Conservation (phyloP, 2,329 filamentous ascomycete species). For the Beauveria varroae region DNA sequence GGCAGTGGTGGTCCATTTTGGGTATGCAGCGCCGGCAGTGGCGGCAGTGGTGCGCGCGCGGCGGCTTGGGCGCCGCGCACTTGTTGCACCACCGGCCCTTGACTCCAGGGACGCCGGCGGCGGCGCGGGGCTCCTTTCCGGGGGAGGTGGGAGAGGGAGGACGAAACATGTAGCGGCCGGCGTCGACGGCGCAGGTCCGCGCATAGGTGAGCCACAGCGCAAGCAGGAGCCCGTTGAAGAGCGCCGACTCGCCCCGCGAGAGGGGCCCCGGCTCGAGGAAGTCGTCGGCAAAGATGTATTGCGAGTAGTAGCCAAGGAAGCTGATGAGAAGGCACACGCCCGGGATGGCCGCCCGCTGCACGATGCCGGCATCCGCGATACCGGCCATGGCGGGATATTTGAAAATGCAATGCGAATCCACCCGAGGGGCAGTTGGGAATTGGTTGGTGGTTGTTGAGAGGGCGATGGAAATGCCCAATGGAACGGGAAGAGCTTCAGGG, state of each 20-base stretch:
- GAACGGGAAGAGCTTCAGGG: background rate
- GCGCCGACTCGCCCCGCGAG: slow-evolving; percentile 44
- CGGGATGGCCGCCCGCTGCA: slow-evolving; percentile 58
- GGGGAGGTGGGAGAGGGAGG: too few relatives aligned
- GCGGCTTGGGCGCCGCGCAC: slow-evolving; percentile 66
- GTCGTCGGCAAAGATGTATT: slow-evolving; percentile 57
- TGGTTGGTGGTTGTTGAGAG: background rate
- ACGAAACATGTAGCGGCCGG: slow-evolving; percentile 44
- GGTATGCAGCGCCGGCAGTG: slow-evolving; percentile 67
- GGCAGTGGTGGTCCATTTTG: slow-evolving; percentile 82
- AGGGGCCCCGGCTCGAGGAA: slow-evolving; percentile 55
- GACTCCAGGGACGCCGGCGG: slow-evolving; percentile 21
- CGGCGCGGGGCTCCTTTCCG: slow-evolving; percentile 18
- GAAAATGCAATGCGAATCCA: background rate
- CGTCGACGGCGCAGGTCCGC: slow-evolving; percentile 48
- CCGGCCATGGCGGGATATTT: slow-evolving; percentile 29
- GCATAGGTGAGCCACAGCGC: slow-evolving; percentile 66
- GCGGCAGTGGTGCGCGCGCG: slow-evolving; percentile 74
- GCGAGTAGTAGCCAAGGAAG: slow-evolving; percentile 66
- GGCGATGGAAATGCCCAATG: background rate
- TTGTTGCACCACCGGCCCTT: slow-evolving; percentile 62
- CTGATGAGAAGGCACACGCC: slow-evolving; percentile 57
- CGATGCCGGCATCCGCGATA: slow-evolving; percentile 32
- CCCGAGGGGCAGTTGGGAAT: background rate
- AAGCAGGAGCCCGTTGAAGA: slow-evolving; percentile 59